Conservation (phyloP, 2,329 filamentous ascomycete species). For the Diaporthe australafricana region DNA sequence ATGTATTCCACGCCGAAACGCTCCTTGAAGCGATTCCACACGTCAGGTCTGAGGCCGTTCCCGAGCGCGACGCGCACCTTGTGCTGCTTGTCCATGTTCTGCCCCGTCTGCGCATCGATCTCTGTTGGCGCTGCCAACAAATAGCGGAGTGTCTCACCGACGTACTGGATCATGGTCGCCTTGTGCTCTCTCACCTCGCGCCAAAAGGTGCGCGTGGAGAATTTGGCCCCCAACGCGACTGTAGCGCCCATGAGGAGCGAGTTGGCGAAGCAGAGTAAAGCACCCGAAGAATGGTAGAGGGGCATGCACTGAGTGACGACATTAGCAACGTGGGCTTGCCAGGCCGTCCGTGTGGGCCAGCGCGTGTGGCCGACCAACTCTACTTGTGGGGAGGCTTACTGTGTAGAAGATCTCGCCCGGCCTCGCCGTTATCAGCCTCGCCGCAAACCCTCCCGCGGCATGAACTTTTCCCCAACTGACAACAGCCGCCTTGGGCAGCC, state of each 20-base stretch:
- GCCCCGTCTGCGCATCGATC: constrained; percentile 71
- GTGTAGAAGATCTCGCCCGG: constrained; percentile 80
- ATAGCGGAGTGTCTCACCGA: constrained; percentile 89
- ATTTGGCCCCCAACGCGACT: constrained; percentile 79
- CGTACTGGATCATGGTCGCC: constrained; percentile 86
- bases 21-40: constrained; percentile 86
- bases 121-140: constrained; percentile 76
- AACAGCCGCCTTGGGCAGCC: constrained; percentile 83
- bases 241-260: constrained; percentile 72
- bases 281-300: constrained; percentile 85
- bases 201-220: constrained; percentile 84
- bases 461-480: constrained; percentile 78
- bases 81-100: constrained; percentile 78
- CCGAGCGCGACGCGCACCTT: constrained; percentile 81
- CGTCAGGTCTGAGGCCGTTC: constrained; percentile 86
- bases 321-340: neutral
- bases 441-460: constrained; percentile 63
- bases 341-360: no score
- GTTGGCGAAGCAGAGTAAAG: constrained; percentile 74
- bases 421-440: constrained; percentile 67
- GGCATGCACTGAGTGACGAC: constrained; percentile 77
- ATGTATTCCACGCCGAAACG: constrained; percentile 81
- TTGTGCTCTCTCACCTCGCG: constrained; percentile 76
- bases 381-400: constrained; percentile 53
- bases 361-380: neutral